Conservation (phyloP, 2,329 filamentous ascomycete species). For the Meredithiella fracta region DNA sequence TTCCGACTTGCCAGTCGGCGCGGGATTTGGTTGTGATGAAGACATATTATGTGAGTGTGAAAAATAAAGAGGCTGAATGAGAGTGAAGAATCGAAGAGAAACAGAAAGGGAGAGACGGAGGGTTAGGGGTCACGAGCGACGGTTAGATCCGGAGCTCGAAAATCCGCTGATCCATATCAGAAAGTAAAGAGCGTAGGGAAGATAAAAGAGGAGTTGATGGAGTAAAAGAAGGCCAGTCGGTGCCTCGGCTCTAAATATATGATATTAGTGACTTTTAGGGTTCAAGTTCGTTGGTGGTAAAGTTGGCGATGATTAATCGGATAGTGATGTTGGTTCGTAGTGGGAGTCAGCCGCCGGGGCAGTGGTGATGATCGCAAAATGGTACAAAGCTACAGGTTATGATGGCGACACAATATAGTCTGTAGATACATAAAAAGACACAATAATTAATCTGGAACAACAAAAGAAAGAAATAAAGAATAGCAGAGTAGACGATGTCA, state of each 20-base stretch:
- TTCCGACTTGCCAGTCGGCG: not conserved
- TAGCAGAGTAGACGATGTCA: not conserved
- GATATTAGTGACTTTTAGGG: not conserved
- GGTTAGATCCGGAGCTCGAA: constrained; percentile 8
- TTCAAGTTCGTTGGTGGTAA: not conserved
- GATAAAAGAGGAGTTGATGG: not conserved
- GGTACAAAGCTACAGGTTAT: not conserved
- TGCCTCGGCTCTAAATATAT: not conserved
- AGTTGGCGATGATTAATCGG: not conserved
- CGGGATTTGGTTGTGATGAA: not conserved
- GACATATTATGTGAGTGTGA: not conserved
- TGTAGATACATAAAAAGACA: not conserved
- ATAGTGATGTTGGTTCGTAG: not conserved
- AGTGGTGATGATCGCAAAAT: not conserved
- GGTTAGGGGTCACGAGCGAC: not conserved
- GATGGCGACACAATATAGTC: not conserved
- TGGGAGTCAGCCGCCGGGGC: constrained; percentile 6
- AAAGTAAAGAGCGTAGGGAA: constrained; percentile 3
- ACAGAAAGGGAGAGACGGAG: not conserved
- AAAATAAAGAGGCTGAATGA: not conserved
- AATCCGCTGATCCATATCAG: constrained; percentile 3
- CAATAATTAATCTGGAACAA: not conserved
- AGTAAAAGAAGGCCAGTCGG: not conserved
- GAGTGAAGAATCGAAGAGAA: not conserved
- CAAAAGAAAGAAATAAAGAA: not conserved